Percentiles rank a stretch among this genome's conserved stretches.
Conservation (phyloP, 352 stramenopile species). For the Chrysophaeum taylorii region DNA sequence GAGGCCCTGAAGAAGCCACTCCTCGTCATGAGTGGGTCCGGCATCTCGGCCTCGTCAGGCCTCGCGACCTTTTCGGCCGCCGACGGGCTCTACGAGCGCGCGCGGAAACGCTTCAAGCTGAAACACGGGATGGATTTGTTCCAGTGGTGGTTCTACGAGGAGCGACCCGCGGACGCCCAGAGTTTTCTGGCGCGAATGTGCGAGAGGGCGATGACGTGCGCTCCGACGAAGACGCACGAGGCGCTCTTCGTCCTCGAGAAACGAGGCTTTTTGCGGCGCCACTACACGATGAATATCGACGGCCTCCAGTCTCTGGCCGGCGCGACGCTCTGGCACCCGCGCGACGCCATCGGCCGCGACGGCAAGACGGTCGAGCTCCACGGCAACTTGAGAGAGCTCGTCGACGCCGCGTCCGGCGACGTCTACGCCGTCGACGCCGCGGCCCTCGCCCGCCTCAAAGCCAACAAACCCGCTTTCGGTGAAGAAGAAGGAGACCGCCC, state of each 20-base stretch:
- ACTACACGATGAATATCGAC: constrained; percentile 12
- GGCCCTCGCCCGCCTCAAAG: background rate
- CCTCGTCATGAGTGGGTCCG: background rate
- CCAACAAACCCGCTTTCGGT: background rate
- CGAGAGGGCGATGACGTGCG: background rate
- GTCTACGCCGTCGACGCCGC: constrained; percentile 2
- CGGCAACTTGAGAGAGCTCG: background rate
- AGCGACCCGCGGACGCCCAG: background rate
- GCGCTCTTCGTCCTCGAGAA: background rate
- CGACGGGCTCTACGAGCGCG: background rate
- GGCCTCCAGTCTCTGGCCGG: background rate
- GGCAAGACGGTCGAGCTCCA: constrained; percentile 1
- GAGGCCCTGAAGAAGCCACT: too few species aligned
- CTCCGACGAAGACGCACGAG: background rate
- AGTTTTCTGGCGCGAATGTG: background rate
- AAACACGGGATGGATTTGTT: constrained; percentile 4
- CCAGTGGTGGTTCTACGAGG: background rate
- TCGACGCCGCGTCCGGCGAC: background rate
- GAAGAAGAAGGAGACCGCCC: background rate
- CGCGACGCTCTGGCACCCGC: background rate
- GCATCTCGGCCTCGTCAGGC: constrained; percentile 1
- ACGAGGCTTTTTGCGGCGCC: background rate
- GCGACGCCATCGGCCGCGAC: background rate
- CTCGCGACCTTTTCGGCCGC: background rate
- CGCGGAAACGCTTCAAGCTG: constrained; percentile 9